Evolutionary conservation across 345 rosid species (phyloP), one percentile per base, ranked within the genome.

Genomic region (Linum trigynum): DNA sequence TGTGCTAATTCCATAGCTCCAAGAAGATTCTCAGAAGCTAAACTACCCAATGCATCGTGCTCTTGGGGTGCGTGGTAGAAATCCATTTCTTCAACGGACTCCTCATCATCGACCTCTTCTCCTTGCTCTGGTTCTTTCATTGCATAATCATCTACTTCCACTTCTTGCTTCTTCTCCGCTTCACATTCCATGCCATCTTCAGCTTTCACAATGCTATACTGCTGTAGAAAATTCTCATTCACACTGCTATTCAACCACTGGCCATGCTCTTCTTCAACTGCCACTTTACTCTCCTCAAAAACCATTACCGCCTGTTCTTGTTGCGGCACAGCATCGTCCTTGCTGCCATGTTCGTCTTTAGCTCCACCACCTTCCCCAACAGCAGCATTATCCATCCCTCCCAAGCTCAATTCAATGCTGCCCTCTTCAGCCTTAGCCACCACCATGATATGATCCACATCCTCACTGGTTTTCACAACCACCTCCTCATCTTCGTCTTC

Each of bases 361-460:
- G 41, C 79, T 39, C 56, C 78, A 71, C 53, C 69, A 43, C 69
- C 71, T 41, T 70, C 70, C 62, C 32, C 32, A 23, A 1, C 32
- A 23, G 65, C 71, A 42, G 64, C 74, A 75, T 68, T 75, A 62
- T 83, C 86, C 39, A 75, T 70, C 48, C 89, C 86, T 38, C 79
- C 85, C 14, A 90, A 81, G 71, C 83, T 83, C 83, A 87, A 75
- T 64, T 87, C 84, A 65, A 89, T 79, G 38, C 66, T 78, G 62
- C 82, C 79, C 76, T 83, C 97, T 68, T 87, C 88, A 66, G 79
- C 72, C 42, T 77, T 78, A 35, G 55, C 63, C 63, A 48, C 82
- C 69, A 45, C 72, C 32, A 1, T 1, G 32, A 23, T 1, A 64
- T 57, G 76, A 67, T 45, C 5, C 71, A 15, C 72, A 67, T 80